phyloP scores from a whole-genome alignment of 1,284 basidiomycete genomes.

The Austroboletus rostrupii region DNA sequence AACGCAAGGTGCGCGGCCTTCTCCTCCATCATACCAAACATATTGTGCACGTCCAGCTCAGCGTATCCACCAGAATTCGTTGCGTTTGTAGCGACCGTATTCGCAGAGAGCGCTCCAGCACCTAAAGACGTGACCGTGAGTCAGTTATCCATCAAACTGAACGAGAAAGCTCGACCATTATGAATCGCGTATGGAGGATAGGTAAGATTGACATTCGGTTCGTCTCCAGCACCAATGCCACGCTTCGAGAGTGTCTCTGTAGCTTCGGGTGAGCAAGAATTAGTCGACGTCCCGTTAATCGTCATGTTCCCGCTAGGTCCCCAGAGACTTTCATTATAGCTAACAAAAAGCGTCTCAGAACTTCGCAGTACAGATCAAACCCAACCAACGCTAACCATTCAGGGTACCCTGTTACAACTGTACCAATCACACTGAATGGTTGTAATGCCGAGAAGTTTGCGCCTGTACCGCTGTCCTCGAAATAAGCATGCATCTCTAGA shows the following conservation, averaged over 20 bases:
- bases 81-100: conserved; percentile 37
- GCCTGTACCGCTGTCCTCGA: conserved; percentile 43
- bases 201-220: conserved; percentile 48
- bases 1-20: conserved; percentile 35
- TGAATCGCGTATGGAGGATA: conserved; percentile 67
- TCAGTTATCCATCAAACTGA: not conserved
- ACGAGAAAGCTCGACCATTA: conserved; percentile 43
- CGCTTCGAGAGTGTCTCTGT: conserved; percentile 14
- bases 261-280: conserved; percentile 25
- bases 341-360: conserved; percentile 23
- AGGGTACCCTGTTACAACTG: conserved; percentile 50
- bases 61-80: conserved; percentile 37
- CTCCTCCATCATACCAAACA: conserved; percentile 42
- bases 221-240: conserved; percentile 38
- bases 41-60: conserved; percentile 40
- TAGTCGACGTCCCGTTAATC: conserved; percentile 62
- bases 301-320: conserved; percentile 74
- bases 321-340: conserved; percentile 58
- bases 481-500: conserved; percentile 5
- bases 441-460: conserved; percentile 40
- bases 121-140: conserved; percentile 11
- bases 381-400: conserved; percentile 46
- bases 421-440: conserved; percentile 42
- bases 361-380: not conserved
- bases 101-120: conserved; percentile 22